Evolutionary conservation across 2,329 filamentous ascomycete species (phyloP).

Genomic region (Paraconiothyrium sp.): DNA sequence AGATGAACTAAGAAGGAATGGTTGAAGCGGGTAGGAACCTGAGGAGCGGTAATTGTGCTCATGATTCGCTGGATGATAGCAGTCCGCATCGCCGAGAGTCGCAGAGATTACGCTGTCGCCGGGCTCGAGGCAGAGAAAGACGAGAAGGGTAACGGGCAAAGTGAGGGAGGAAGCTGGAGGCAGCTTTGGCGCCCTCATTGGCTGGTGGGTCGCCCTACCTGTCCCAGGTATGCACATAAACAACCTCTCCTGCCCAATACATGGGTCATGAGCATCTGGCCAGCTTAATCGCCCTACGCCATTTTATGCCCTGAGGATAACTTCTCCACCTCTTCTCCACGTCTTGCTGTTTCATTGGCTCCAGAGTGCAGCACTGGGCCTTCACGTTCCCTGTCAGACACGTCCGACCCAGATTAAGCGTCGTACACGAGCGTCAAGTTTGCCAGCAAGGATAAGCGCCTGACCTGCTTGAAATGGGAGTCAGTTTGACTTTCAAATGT

Average conservation of each 20-base stretch:
- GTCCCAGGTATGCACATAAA: slow-evolving; percentile 46
- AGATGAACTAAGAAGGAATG: slow-evolving; percentile 30
- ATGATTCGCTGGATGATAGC: slow-evolving; percentile 31
- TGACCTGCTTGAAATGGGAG: slow-evolving; percentile 32
- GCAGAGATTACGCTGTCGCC: slow-evolving; percentile 32
- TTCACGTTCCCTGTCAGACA: slow-evolving; percentile 32
- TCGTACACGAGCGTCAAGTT: slow-evolving; percentile 43
- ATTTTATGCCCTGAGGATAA: slow-evolving; percentile 27
- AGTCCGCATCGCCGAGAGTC: slow-evolving; percentile 26
- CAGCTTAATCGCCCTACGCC: slow-evolving; percentile 29
- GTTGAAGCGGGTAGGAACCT: slow-evolving; percentile 27
- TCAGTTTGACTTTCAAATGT: slow-evolving; percentile 36
- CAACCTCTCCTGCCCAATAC: slow-evolving; percentile 44
- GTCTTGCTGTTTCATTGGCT: slow-evolving; percentile 40
- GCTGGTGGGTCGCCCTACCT: slow-evolving; percentile 38
- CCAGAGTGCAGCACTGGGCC: slow-evolving; percentile 22
- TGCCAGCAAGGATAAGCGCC: slow-evolving; percentile 44
- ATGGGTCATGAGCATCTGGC: slow-evolving; percentile 30
- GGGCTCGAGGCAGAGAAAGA: slow-evolving; percentile 29
- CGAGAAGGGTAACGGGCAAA: slow-evolving; percentile 30
- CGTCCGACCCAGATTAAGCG: slow-evolving; percentile 30
- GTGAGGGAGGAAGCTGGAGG: slow-evolving; percentile 31
- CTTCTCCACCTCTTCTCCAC: slow-evolving; percentile 32
- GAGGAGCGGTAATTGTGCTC: slow-evolving; percentile 21
- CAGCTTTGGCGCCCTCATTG: slow-evolving; percentile 41